Conservation (phyloP, 768 basidiomycete genomes). For the Amanita molliuscula region DNA sequence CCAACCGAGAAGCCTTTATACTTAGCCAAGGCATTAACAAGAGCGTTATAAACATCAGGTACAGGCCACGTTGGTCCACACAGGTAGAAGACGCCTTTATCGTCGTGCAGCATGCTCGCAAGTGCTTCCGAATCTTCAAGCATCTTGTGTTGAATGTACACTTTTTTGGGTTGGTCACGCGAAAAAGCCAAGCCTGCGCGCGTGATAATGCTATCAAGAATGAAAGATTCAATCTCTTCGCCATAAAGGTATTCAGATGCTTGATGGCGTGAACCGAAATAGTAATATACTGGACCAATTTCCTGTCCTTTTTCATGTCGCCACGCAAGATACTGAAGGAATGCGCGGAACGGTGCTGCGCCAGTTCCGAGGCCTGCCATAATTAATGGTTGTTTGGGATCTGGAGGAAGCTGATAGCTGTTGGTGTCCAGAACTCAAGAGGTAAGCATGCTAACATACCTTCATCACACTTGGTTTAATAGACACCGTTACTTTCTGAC, state of each 20-base stretch:
- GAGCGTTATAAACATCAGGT: slow-evolving; percentile 91
- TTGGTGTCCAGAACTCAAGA: background rate
- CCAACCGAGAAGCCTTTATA: slow-evolving; percentile 55
- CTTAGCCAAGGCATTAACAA: slow-evolving; percentile 71
- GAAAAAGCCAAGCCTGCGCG: slow-evolving; percentile 95
- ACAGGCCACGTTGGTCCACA: slow-evolving; percentile 99
- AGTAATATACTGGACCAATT: slow-evolving; percentile 92
- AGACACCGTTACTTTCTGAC: slow-evolving; percentile 93
- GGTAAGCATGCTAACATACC: slow-evolving; percentile 27
- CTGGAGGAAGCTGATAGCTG: slow-evolving; percentile 63
- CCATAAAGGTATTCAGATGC: slow-evolving; percentile 96
- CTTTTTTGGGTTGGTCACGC: slow-evolving; percentile 83
- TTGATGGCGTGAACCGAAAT: slow-evolving; percentile 96
- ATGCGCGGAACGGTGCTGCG: slow-evolving; percentile 98
- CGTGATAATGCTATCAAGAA: slow-evolving; percentile 75
- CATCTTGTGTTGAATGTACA: slow-evolving; percentile 99
- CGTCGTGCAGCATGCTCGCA: slow-evolving; percentile 61
- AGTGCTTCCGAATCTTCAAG: slow-evolving; percentile 75
- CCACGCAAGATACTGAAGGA: slow-evolving; percentile 91
- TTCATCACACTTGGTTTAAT: slow-evolving; percentile 99
- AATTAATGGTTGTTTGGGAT: slow-evolving; percentile 82
- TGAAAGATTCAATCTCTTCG: slow-evolving; percentile 91
- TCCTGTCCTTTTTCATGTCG: slow-evolving; percentile 65
- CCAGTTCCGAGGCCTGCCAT: slow-evolving; percentile 99
- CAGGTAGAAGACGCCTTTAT: slow-evolving; percentile 83